These are phyloP conservation scores for Suillus subaureus DNA, from an alignment of 768 basidiomycete species.

Conservation along the genomic window DNA sequence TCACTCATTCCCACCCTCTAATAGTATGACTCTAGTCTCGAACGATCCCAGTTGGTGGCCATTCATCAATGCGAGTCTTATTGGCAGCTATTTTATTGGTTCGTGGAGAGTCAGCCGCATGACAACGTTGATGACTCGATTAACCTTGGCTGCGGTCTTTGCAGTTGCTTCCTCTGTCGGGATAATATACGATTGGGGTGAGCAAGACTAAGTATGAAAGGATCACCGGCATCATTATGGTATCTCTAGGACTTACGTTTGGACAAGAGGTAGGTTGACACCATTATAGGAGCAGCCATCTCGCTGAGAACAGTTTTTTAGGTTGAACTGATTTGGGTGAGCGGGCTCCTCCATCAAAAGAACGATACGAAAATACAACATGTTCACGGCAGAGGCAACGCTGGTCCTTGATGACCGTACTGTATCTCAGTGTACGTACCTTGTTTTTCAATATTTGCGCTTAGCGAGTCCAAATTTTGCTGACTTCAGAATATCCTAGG, in stretches of 20 bases:
- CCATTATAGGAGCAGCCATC: background rate
- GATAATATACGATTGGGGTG: background rate
- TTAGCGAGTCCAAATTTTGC: background rate
- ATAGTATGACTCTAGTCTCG: background rate
- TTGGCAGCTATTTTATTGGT: background rate
- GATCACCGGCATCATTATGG: background rate
- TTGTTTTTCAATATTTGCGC: background rate
- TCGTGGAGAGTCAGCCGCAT: background rate
- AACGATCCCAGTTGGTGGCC: background rate
- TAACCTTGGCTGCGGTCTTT: background rate
- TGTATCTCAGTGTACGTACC: background rate
- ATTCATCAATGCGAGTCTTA: background rate
- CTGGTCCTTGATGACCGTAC: background rate
- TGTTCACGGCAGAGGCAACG: background rate
- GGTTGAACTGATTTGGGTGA: background rate
- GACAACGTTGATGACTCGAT: too few species aligned
- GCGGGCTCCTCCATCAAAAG: background rate
- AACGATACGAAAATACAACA: background rate
- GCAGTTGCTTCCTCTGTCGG: background rate
- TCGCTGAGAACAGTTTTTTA: background rate
- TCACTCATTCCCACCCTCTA: background rate
- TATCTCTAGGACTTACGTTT: background rate
- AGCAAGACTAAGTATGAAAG: background rate
- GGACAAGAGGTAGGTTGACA: background rate
- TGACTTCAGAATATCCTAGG: background rate